Evolutionary conservation across 371 early-diverging fungal genomes (phyloP).

Genomic region (Lichtheimia hyalospora): DNA sequence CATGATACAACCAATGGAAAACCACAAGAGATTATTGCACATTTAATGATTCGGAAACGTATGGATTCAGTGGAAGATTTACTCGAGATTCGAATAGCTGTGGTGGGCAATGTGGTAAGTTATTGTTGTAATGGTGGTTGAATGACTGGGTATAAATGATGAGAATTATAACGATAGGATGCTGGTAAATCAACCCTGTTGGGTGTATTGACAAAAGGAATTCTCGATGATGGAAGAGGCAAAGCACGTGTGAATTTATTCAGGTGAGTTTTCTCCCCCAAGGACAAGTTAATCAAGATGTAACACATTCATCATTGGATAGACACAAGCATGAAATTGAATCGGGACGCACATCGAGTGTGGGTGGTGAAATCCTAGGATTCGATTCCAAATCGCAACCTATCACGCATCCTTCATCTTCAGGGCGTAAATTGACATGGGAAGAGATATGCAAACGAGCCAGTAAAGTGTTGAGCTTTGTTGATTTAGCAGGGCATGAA

Average conservation of each 20-base stretch:
- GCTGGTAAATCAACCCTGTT: slow-evolving; percentile 81
- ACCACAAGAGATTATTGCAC: slow-evolving; percentile 33
- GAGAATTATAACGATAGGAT: slow-evolving; percentile 30
- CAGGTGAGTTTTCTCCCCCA: slow-evolving; percentile 28
- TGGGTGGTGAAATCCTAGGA: slow-evolving; percentile 89
- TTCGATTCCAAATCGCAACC: slow-evolving; percentile 70
- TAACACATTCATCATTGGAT: neutral
- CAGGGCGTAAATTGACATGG: slow-evolving; percentile 75
- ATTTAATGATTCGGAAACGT: slow-evolving; percentile 70
- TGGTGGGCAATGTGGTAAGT: slow-evolving; percentile 86
- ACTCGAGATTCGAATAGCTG: slow-evolving; percentile 86
- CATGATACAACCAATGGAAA: slow-evolving; percentile 2
- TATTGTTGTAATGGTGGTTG: neutral
- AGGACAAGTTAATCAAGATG: neutral
- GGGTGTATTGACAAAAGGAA: slow-evolving; percentile 88
- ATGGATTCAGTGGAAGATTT: slow-evolving; percentile 74
- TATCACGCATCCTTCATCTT: slow-evolving; percentile 31
- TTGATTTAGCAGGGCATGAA: slow-evolving; percentile 93
- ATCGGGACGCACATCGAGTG: slow-evolving; percentile 88
- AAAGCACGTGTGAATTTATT: slow-evolving; percentile 88
- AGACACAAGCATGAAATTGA: slow-evolving; percentile 94
- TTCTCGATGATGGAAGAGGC: slow-evolving; percentile 92
- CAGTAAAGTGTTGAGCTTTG: slow-evolving; percentile 83
- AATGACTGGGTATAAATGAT: neutral
- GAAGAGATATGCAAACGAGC: slow-evolving; percentile 77